Base-by-base conservation (phyloP, 169 alveolate genomes). In the Eimeria necatrix region DNA sequence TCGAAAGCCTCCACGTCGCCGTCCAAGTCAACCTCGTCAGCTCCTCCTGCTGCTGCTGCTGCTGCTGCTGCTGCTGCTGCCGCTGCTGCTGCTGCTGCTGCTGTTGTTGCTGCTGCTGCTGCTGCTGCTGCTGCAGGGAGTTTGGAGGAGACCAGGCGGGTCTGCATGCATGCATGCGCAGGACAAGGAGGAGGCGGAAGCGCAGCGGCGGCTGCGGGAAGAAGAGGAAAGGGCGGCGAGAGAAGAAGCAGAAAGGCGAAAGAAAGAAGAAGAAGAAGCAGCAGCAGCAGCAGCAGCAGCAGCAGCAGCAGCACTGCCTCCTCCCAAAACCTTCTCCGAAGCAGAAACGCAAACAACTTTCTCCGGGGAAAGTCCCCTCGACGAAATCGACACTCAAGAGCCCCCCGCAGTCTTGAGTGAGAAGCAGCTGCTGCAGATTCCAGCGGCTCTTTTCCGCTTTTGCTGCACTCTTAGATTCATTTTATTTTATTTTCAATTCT, bases 251-350 rank as follows among this genome's bases (percentile, higher is more conserved):
- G 76, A 53, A 53, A 53, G 64, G 64, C 64, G 14, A 14, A 53
- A 53, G 64, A 53, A 53, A 53, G 64, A 8, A 64, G 76, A 64
- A 20, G 76, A 64, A 24, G 76, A 64, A 64, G 76, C 76, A 9
- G 9, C 8, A 56, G 14, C 20, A 56, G 64, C 14, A 8, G 64
- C 64, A n/a, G n/a, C n/a, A n/a, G n/a, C n/a, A n/a, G n/a, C n/a
- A n/a, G n/a, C n/a, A n/a, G n/a, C n/a, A n/a, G n/a, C n/a, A n/a
- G n/a, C 64, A 8, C 64, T 14, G 8, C 64, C 64, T 56, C 64
- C 64, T 14, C 64, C 64, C 8, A 56, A 56, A 14, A 56, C 64
- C 8, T 56, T 56, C 64, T 9, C 64, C 14, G 64, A 56, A 9
- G 64, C 14, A 9, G 64, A 56, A 14, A 56, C 64, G 14, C 64